Percentiles rank a stretch among this genome's conserved stretches.
Evolutionary conservation across 1,139 yeast species (phyloP).

Genomic region (Hemisphaericaspora subhashii): DNA sequence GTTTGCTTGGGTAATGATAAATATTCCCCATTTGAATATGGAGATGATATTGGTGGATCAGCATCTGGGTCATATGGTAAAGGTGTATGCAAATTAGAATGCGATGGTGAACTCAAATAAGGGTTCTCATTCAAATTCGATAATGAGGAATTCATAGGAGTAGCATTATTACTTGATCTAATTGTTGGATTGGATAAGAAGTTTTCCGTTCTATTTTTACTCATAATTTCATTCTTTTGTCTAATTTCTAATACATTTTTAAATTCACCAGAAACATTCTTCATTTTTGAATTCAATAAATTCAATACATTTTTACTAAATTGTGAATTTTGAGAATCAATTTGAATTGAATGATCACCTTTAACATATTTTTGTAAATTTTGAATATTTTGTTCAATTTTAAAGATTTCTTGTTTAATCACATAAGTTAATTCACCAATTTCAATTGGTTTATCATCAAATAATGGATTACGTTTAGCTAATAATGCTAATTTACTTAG

Average conservation of each 20-base stretch:
- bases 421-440: constrained; percentile 90
- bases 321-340: constrained; percentile 60
- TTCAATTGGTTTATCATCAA: constrained; percentile 93
- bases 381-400: constrained; percentile 76
- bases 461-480: constrained; percentile 89
- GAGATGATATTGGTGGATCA: constrained; percentile 34
- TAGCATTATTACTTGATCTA: constrained; percentile 24
- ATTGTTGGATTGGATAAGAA: constrained; percentile 56
- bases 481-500: constrained; percentile 76
- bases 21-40: constrained; percentile 37
- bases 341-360: constrained; percentile 46
- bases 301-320: constrained; percentile 87
- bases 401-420: constrained; percentile 88
- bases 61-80: constrained; percentile 17
- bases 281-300: constrained; percentile 81
- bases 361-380: constrained; percentile 57
- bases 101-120: constrained; percentile 26
- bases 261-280: constrained; percentile 90
- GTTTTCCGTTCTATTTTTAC: constrained; percentile 82
- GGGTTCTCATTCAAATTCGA: constrained; percentile 41
- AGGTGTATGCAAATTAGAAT: constrained; percentile 4
- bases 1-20: constrained; percentile 73
- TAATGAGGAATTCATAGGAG: constrained; percentile 22
- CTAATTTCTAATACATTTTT: constrained; percentile 84
- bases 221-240: constrained; percentile 79